phyloP scores from a whole-genome alignment of 306 rosid species.

The Pyrus pyrifolia region DNA sequence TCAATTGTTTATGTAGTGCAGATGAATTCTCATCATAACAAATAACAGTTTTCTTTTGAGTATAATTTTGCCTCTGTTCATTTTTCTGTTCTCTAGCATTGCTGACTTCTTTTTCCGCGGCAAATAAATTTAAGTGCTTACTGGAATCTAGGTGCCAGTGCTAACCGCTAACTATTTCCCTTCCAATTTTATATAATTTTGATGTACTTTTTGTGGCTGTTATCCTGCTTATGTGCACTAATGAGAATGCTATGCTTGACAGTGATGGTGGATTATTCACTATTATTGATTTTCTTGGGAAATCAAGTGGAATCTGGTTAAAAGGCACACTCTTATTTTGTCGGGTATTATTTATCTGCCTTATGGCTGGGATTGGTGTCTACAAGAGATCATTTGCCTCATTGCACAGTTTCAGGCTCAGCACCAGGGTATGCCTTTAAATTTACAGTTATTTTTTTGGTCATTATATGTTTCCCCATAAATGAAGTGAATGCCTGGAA shows the following conservation, averaged over 20 bases:
- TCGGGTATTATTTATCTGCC: neutral
- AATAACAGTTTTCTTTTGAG: neutral
- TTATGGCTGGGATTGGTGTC: neutral
- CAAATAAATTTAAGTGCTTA: neutral
- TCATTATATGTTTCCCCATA: neutral
- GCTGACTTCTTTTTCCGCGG: too few species aligned
- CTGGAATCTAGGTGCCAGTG: neutral
- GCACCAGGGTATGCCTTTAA: neutral
- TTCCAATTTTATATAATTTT: neutral
- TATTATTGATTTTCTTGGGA: neutral
- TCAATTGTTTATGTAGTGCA: constrained; percentile 31
- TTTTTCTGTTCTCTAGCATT: neutral
- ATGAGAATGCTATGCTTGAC: neutral
- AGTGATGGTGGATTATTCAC: neutral
- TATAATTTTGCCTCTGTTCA: neutral
- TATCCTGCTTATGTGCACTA: neutral
- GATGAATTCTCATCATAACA: constrained; percentile 5
- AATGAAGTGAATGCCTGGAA: neutral
- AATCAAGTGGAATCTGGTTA: neutral
- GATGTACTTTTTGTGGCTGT: neutral
- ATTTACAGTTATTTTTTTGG: neutral
- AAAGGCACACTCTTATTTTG: neutral
- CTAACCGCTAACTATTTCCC: neutral
- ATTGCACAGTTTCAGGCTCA: neutral
- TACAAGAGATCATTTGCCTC: neutral